Evolutionary conservation across 805 yeast genomes (phyloP).

Genomic region (Ogataea sp.): DNA sequence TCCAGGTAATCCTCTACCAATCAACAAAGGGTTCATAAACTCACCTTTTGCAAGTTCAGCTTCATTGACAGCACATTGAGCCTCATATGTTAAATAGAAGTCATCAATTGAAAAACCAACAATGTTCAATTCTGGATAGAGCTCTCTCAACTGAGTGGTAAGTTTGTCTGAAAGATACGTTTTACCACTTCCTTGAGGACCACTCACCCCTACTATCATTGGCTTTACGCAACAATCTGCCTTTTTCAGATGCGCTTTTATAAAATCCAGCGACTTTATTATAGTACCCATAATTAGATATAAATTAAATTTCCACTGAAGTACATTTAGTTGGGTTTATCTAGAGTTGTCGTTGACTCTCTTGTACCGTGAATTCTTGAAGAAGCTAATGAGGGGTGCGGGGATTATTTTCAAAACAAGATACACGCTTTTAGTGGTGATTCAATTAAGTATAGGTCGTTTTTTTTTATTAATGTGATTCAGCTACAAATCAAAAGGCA

Average conservation of each 20-base stretch:
- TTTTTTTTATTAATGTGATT: too few species aligned
- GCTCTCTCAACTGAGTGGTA: slow-evolving; percentile 21
- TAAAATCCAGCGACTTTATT: background rate
- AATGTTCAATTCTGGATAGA: slow-evolving; percentile 29
- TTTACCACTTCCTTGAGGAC: slow-evolving; percentile 81
- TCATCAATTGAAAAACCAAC: slow-evolving; percentile 76
- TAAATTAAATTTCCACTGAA: too few species aligned
- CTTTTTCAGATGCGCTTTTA: background rate
- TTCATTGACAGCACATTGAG: slow-evolving; percentile 37
- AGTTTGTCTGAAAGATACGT: slow-evolving; percentile 44
- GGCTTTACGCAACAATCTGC: slow-evolving; percentile 2
- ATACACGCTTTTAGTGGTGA: too few species aligned
- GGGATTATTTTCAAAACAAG: too few species aligned
- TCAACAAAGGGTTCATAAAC: slow-evolving; percentile 32
- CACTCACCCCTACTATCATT: slow-evolving; percentile 49
- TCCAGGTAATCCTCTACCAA: slow-evolving; percentile 87
- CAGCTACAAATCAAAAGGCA: too few species aligned
- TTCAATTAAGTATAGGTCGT: too few species aligned
- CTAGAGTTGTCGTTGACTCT: too few species aligned
- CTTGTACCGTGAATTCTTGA: too few species aligned
- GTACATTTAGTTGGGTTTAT: too few species aligned
- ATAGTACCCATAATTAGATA: background rate
- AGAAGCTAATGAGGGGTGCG: too few species aligned
- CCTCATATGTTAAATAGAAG: slow-evolving; percentile 60
- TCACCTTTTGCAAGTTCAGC: slow-evolving; percentile 18